Percentiles rank a stretch among this genome's conserved stretches.
Conservation (phyloP, 23 red algal genomes). For the Cyanidiococcus yangmingshanensis region DNA sequence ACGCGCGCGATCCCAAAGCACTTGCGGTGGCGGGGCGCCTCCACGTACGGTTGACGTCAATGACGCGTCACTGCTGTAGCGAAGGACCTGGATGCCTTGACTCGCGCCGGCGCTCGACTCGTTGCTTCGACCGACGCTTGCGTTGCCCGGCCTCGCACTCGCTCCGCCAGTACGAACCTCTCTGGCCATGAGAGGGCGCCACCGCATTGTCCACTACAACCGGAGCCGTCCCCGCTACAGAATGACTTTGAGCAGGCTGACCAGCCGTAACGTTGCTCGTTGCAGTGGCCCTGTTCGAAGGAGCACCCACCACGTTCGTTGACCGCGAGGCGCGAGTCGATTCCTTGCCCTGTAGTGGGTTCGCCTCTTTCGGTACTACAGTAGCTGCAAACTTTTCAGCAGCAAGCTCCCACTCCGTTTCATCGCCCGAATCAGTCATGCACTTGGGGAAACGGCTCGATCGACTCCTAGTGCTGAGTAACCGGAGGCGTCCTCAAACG, state of each 20-base stretch:
- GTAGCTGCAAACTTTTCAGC: slow-evolving; percentile 7
- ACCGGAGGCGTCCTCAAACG: too few relatives aligned
- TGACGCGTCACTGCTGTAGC: not conserved
- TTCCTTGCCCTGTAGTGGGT: not conserved
- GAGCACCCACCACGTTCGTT: too few relatives aligned
- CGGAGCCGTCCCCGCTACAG: too few relatives aligned
- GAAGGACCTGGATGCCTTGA: not conserved
- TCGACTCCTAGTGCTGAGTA: too few relatives aligned
- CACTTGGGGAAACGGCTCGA: not conserved
- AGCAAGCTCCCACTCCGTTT: slow-evolving; percentile 7
- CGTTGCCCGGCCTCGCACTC: not conserved
- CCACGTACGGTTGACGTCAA: slow-evolving; percentile 1
- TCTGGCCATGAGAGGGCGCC: too few relatives aligned
- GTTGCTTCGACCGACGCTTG: not conserved
- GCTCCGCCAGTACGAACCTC: too few relatives aligned
- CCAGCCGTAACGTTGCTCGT: too few relatives aligned
- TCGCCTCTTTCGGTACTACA: not conserved
- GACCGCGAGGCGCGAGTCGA: not conserved
- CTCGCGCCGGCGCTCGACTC: not conserved
- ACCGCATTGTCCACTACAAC: too few relatives aligned
- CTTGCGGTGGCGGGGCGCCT: not conserved
- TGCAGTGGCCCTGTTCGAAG: too few relatives aligned
- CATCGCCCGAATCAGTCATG: not conserved
- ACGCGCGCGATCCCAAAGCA: slow-evolving; percentile 3
- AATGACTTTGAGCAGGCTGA: too few relatives aligned